These are phyloP conservation scores for Moesziomyces sp. DNA, from an alignment of 1,284 basidiomycete species.

Conservation along the genomic window DNA sequence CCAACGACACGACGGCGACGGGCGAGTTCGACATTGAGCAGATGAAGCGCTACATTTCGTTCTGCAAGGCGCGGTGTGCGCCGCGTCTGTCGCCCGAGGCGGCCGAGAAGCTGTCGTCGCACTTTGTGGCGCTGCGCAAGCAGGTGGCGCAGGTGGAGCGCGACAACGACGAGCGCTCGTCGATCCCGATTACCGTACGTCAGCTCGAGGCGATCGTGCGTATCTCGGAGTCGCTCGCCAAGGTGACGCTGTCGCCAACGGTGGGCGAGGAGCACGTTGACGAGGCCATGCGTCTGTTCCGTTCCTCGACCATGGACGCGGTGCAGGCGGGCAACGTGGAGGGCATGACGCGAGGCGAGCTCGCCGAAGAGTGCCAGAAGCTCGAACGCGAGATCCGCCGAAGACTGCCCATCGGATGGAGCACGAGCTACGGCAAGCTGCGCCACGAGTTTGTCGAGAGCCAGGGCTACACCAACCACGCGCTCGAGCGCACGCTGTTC, in stretches of 20 bases:
- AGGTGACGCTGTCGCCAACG: slow-evolving; percentile 86
- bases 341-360: slow-evolving; percentile 88
- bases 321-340: slow-evolving; percentile 92
- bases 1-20: slow-evolving; percentile 71
- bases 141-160: slow-evolving; percentile 95
- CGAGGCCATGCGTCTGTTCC: slow-evolving; percentile 97
- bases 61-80: slow-evolving; percentile 96
- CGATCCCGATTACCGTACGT: slow-evolving; percentile 97
- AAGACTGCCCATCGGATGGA: slow-evolving; percentile 94
- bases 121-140: slow-evolving; percentile 93
- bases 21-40: slow-evolving; percentile 98
- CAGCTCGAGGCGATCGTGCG: slow-evolving; percentile 99
- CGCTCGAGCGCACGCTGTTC: slow-evolving; percentile 89
- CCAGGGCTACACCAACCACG: slow-evolving; percentile 79
- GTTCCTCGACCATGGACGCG: slow-evolving; percentile 98
- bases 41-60: slow-evolving; percentile 98
- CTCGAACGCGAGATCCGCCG: slow-evolving; percentile 92
- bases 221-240: slow-evolving; percentile 95
- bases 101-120: slow-evolving; percentile 94
- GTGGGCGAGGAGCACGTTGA: slow-evolving; percentile 95
- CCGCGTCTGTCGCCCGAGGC: slow-evolving; percentile 91
- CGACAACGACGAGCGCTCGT: slow-evolving; percentile 96
- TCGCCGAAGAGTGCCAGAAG: slow-evolving; percentile 91
- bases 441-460: slow-evolving; percentile 94
- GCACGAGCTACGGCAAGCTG: slow-evolving; percentile 91